phyloP scores from a whole-genome alignment of 768 basidiomycete species.

The Leccinum subgranulosum region DNA sequence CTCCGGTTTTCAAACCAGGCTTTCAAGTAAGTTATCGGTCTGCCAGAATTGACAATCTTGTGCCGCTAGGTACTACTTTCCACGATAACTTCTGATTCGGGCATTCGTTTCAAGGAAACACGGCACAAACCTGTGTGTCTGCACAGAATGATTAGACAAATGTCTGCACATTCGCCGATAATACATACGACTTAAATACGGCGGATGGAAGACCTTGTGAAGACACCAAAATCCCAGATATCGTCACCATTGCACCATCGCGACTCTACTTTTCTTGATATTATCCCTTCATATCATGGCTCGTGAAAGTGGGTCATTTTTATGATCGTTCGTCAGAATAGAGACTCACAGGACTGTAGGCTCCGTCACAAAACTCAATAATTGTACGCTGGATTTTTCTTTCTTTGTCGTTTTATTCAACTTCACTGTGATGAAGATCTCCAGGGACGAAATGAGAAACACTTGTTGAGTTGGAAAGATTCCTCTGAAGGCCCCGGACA shows the following conservation, averaged over 20 bases:
- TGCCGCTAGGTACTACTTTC: background rate
- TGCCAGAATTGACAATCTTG: background rate
- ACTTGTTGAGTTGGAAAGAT: conserved; percentile 43
- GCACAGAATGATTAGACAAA: background rate
- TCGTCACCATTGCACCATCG: background rate
- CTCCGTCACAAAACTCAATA: conserved; percentile 39
- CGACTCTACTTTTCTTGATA: background rate
- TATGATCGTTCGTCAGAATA: background rate
- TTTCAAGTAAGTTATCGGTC: conserved; percentile 15
- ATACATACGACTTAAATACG: conserved; percentile 24
- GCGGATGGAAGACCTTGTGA: background rate
- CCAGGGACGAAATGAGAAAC: conserved; percentile 29
- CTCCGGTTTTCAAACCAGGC: conserved; percentile 22
- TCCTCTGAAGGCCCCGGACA: conserved; percentile 39
- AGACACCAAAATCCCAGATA: background rate
- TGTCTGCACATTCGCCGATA: conserved; percentile 9
- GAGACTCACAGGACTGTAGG: conserved; percentile 24
- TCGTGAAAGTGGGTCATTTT: conserved; percentile 17
- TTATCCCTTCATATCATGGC: conserved; percentile 13
- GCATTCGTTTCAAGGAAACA: background rate
- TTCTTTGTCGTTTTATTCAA: background rate
- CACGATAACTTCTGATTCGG: conserved; percentile 1
- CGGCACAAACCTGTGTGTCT: conserved; percentile 1
- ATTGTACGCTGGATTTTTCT: conserved; percentile 35
- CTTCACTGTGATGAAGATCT: conserved; percentile 30